Conservation (phyloP, 768 basidiomycete genomes). For the Cubamyces sp. region DNA sequence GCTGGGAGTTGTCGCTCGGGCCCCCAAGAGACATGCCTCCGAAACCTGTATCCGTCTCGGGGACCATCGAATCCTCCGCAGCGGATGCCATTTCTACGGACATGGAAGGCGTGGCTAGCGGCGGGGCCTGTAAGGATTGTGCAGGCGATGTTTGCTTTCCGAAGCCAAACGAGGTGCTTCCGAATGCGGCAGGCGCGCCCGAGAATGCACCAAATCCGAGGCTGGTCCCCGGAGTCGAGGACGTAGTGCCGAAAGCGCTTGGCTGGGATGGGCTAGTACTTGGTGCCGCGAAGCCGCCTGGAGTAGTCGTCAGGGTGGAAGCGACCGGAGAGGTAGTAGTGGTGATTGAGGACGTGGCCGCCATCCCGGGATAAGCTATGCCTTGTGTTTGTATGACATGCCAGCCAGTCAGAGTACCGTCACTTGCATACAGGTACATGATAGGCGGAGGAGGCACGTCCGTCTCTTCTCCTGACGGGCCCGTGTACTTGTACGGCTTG, state of each 20-base stretch:
- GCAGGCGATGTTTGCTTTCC: slow-evolving; percentile 7
- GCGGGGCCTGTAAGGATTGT: slow-evolving; percentile 2
- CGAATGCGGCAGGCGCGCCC: slow-evolving; percentile 29
- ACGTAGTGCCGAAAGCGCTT: slow-evolving; percentile 25
- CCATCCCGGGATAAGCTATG: slow-evolving; percentile 60
- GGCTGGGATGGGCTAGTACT: slow-evolving; percentile 2
- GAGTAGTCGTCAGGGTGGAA: slow-evolving; percentile 1
- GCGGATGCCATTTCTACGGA: slow-evolving; percentile 19
- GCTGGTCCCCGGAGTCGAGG: slow-evolving; percentile 15
- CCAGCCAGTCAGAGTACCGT: slow-evolving; percentile 80
- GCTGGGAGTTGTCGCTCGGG: slow-evolving; percentile 7
- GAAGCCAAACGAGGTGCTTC: slow-evolving; percentile 26
- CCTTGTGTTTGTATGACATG: slow-evolving; percentile 60
- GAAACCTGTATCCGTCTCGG: slow-evolving; percentile 30
- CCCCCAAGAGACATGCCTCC: slow-evolving; percentile 35
- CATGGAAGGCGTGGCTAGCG: slow-evolving; percentile 8
- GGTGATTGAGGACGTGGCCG: slow-evolving; percentile 27
- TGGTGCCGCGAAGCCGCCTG: slow-evolving; percentile 16
- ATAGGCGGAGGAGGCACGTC: slow-evolving; percentile 59
- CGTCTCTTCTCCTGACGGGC: slow-evolving; percentile 45
- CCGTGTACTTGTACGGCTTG: slow-evolving; percentile 42
- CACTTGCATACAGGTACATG: slow-evolving; percentile 76
- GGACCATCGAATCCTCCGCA: slow-evolving; percentile 28
- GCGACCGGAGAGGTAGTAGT: slow-evolving; percentile 6
- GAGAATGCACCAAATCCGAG: slow-evolving; percentile 33